Evolutionary conservation across 1,139 yeast genomes (phyloP).

Genomic region (Scheffersomyces parashehatae): DNA sequence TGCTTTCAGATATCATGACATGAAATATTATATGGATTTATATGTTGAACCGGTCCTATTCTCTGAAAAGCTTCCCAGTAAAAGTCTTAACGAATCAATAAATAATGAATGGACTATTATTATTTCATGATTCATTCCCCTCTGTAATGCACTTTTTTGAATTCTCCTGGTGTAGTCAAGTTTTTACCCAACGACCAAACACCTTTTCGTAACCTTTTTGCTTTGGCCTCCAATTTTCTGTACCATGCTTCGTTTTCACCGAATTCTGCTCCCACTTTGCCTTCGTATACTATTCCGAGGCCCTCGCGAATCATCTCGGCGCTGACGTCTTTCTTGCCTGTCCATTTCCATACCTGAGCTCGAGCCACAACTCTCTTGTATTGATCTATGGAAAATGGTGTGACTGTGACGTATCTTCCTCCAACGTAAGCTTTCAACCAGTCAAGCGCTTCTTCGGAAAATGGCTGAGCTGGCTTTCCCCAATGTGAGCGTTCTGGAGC

Average conservation of each 20-base stretch:
- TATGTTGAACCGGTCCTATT: no score
- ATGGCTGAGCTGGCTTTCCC: slow-evolving; percentile 93
- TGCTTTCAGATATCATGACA: no score
- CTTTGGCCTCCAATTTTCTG: slow-evolving; percentile 55
- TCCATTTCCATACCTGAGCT: slow-evolving; percentile 72
- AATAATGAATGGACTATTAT: no score
- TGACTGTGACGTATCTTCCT: slow-evolving; percentile 67
- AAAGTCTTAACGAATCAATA: no score
- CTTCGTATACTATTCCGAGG: slow-evolving; percentile 84
- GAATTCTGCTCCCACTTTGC: slow-evolving; percentile 78
- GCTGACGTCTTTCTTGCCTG: slow-evolving; percentile 77
- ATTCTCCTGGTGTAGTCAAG: slow-evolving; percentile 80
- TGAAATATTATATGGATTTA: no score
- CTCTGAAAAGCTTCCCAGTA: no score
- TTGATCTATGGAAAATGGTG: slow-evolving; percentile 83
- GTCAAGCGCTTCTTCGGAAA: slow-evolving; percentile 74
- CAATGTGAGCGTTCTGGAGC: slow-evolving; percentile 97
- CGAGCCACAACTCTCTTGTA: slow-evolving; percentile 87
- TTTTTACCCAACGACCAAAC: slow-evolving; percentile 62
- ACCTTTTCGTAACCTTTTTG: slow-evolving; percentile 61
- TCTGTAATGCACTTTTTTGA: slow-evolving; percentile 44
- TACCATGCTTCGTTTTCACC: slow-evolving; percentile 71
- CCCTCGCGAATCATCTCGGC: slow-evolving; percentile 85
- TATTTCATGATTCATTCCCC: slow-evolving; percentile 1
- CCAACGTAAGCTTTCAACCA: slow-evolving; percentile 71